Conservation (phyloP, 176 grass and related monocot species). For the Eremochloa ophiuroides region DNA sequence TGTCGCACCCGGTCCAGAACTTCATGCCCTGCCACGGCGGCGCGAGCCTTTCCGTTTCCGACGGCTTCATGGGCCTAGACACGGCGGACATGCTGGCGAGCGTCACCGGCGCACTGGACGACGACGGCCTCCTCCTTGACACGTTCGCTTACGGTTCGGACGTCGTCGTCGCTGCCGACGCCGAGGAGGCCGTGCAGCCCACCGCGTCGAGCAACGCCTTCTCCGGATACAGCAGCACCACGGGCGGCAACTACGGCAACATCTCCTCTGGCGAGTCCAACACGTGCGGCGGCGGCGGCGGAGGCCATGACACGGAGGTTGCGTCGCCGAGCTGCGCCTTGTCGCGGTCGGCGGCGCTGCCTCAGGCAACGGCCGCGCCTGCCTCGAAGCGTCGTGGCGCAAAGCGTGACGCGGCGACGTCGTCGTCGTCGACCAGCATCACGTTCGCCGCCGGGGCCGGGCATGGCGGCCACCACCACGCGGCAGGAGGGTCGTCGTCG, state of each 20-base stretch:
- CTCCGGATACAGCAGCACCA: constrained; percentile 47
- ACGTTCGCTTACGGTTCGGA: constrained; percentile 7
- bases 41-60: neutral
- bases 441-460: constrained; percentile 12
- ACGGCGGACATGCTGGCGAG: neutral
- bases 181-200: neutral
- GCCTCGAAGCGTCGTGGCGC: no score
- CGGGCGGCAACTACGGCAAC: constrained; percentile 28
- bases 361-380: no score
- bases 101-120: neutral
- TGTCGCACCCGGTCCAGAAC: neutral
- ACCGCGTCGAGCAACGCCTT: constrained; percentile 30
- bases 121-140: neutral
- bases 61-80: constrained; percentile 10
- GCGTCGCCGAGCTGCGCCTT: constrained; percentile 29
- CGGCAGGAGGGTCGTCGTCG: neutral
- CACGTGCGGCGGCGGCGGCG: constrained; percentile 15
- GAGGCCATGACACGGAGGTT: constrained; percentile 34
- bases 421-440: constrained; percentile 19
- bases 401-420: neutral
- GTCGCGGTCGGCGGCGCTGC: no score
- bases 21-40: constrained; percentile 3
- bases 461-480: neutral
- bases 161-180: neutral
- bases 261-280: constrained; percentile 54